Base-by-base conservation (phyloP, 306 rosid genomes). In the Fagus sylvatica region DNA sequence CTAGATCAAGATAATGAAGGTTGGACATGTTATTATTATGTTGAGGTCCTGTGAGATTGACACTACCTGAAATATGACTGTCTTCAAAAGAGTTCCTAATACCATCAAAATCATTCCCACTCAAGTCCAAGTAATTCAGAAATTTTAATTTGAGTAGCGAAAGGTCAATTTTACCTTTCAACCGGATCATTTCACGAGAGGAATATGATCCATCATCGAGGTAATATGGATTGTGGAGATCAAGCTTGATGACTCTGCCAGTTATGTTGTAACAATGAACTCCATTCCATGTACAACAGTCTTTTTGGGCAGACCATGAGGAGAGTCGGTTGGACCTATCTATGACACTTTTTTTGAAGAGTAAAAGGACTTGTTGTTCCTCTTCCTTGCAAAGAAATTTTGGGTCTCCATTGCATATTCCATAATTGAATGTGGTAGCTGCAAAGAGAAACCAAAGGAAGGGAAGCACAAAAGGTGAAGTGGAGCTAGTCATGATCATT, bases 71-170 rank as follows among this genome's bases (percentile, higher is more conserved):
- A 60, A 33, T 34, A 69, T 40, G 42, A 22, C 22, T 0, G 11
- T 8, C 39, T 32, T 17, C 49, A 39, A 5, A 16, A 19, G 22
- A 53, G 46, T 22, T 7, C 7, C 16, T 36, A 57, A 80, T 6
- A 46, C 7, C 3, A 22, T 59, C 39, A 74, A 80, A 74, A 48
- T 43, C 54, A 37, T 80, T 74, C 56, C 19, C 16, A 56, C 76
- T 80, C 71, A 80, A 51, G 67, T 80, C 80, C 72, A 74, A 69
- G 17, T 80, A 75, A 48, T 2, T 80, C 80, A 80, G 34, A 32
- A 70, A 80, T 39, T 80, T 40, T 69, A 80, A 42, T 59, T 75
- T 56, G 61, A 80, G 22, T 42, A 75, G 51, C 16, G 67, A 69
- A 0, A 75, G 68, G 22, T 80, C 70, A 72, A 69, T 75, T 39